Evolutionary conservation across 345 rosid species (phyloP), one percentile per base, ranked within the genome.

Genomic region (Eucalyptus camaldulensis): DNA sequence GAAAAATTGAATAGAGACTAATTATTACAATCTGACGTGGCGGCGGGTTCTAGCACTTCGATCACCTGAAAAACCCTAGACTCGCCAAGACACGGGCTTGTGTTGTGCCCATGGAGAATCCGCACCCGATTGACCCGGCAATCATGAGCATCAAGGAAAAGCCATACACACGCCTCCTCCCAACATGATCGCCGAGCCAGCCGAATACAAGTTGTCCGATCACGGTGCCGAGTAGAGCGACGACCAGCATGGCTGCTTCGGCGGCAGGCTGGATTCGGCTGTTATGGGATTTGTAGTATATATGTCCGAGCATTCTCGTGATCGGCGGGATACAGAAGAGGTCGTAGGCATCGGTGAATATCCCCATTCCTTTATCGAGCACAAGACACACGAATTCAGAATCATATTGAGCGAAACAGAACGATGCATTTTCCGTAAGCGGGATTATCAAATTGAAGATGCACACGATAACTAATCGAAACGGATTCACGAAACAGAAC

Each of bases 181-280:
- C 96, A 14, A 88, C 88, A 15, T 86, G 91, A 88, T 96, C 97
- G 6, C 98, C 98, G 21, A 91, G 89, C 56, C 91, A 50, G 14
- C 98, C 98, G 54, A 95, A 95, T 44, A 94, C 69, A 24, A 94
- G 88, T 25, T 94, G 95, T 37, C 98, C 96, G 7, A 94, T 88
- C 15, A 91, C 93, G 1, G 98, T 88, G 3, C 98, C 96, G 3
- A 95, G 88, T 25, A 95, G 91, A 50, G 94, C 92, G 13, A 93
- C 89, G 40, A 89, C 90, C 15, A 93, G 43, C 90, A 95, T 92
- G 89, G 90, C 6, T 7, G 95, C 88, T 49, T 49, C 65, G 6
- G 87, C 86, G 6, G 4, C 24, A 12, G 72, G 83, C 13, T 80
- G 88, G 89, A 90, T 86, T 29, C 14, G 2, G 14, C 19, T 6